phyloP scores from a whole-genome alignment of 495 filamentous ascomycete species.

The Xylaria scruposa region DNA sequence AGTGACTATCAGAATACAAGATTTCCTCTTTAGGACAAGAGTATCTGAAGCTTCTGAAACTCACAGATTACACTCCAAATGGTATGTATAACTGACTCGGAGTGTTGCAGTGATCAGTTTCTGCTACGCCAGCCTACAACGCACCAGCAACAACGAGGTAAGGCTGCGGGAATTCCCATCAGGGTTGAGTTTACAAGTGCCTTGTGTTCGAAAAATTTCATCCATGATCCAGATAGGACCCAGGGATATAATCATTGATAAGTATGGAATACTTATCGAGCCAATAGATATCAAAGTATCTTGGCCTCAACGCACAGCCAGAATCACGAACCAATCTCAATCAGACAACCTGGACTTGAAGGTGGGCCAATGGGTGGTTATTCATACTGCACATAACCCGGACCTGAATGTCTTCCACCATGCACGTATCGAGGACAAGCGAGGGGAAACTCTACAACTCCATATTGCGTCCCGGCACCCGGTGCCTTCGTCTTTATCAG shows the following conservation, averaged over 20 bases:
- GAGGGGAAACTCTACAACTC: neutral
- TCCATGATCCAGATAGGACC: neutral
- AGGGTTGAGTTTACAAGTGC: slow-evolving; percentile 74
- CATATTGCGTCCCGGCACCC: slow-evolving; percentile 30
- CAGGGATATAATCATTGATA: neutral
- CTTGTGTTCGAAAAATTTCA: slow-evolving; percentile 37
- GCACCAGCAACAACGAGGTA: neutral
- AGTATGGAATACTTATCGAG: slow-evolving; percentile 15
- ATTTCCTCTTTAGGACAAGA: too few species aligned
- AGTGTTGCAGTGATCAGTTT: slow-evolving; percentile 67
- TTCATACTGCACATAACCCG: slow-evolving; percentile 17
- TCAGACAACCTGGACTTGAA: neutral
- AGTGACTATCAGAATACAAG: too few species aligned
- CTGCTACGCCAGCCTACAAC: slow-evolving; percentile 65
- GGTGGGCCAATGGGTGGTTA: slow-evolving; percentile 35
- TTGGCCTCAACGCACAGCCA: slow-evolving; percentile 16
- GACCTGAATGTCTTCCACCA: slow-evolving; percentile 27
- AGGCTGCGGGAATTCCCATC: slow-evolving; percentile 67
- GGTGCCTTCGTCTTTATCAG: neutral
- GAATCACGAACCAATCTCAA: neutral
- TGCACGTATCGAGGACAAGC: slow-evolving; percentile 28
- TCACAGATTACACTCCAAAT: too few species aligned
- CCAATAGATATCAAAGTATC: slow-evolving; percentile 27
- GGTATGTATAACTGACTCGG: too few species aligned
- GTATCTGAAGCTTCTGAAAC: too few species aligned